Percentiles rank a stretch among this genome's conserved stretches.
Evolutionary conservation across 2,329 filamentous ascomycete species (phyloP).

Genomic region (Calonectria pseudoturangicola): DNA sequence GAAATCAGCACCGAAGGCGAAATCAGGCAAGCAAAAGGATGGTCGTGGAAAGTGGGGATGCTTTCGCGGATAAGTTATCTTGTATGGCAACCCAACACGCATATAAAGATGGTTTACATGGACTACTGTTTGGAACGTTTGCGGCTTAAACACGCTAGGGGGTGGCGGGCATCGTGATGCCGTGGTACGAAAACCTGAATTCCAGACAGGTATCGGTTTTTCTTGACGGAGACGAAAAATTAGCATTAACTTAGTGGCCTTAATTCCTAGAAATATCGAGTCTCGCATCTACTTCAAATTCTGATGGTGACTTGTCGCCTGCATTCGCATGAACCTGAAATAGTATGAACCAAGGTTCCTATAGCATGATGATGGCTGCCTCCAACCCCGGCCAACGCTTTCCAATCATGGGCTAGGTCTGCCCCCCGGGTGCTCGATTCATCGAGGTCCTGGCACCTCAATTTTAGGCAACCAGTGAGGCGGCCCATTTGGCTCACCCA

Average conservation of each 20-base stretch:
- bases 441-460: constrained; percentile 13
- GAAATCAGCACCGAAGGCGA: background rate
- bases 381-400: constrained; percentile 9
- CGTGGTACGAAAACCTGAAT: background rate
- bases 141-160: background rate
- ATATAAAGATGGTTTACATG: background rate
- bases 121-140: background rate
- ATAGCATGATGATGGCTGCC: constrained; percentile 17
- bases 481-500: constrained; percentile 22
- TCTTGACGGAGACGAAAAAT: background rate
- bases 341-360: constrained; percentile 14
- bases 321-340: constrained; percentile 11
- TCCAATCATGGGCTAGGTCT: background rate
- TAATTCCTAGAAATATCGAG: constrained; percentile 12
- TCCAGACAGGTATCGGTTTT: background rate
- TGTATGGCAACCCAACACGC: background rate
- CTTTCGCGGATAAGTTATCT: constrained; percentile 11
- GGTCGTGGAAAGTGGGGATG: constrained; percentile 29
- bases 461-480: constrained; percentile 24
- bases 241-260: background rate
- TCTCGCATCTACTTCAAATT: background rate
- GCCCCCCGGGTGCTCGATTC: constrained; percentile 10
- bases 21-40: constrained; percentile 6
- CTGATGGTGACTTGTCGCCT: constrained; percentile 7
- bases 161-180: background rate